Conservation (phyloP, 306 rosid species). For the Sphenostylis stenocarpa region DNA sequence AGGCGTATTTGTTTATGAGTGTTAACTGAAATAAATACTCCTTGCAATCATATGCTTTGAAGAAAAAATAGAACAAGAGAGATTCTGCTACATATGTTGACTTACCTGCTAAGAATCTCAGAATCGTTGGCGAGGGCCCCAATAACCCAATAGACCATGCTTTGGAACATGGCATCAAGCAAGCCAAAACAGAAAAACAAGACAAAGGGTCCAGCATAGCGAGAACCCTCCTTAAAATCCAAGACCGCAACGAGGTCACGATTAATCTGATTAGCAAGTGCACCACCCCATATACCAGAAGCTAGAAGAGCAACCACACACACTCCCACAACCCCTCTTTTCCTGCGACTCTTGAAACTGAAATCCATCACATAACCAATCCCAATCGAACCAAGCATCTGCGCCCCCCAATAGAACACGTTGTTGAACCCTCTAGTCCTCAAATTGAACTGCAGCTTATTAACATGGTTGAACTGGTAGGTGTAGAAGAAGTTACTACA, state of each 20-base stretch:
- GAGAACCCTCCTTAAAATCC: constrained; percentile 68
- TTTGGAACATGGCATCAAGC: constrained; percentile 93
- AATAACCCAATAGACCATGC: constrained; percentile 83
- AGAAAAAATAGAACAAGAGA: not conserved
- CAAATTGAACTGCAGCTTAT: constrained; percentile 59
- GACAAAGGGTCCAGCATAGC: constrained; percentile 79
- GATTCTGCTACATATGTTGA: not conserved
- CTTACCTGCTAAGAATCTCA: constrained; percentile 88
- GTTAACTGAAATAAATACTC: not conserved
- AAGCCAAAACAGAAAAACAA: constrained; percentile 78
- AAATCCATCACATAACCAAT: constrained; percentile 84
- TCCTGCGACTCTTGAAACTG: constrained; percentile 73
- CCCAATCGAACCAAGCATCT: constrained; percentile 82
- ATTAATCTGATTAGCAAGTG: constrained; percentile 66
- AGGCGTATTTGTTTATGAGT: too few relatives aligned
- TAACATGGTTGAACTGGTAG: constrained; percentile 84
- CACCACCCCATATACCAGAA: constrained; percentile 80
- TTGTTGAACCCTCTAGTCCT: constrained; percentile 94
- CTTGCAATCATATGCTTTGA: not conserved
- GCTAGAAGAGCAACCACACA: constrained; percentile 55
- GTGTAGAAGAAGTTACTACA: constrained; percentile 82
- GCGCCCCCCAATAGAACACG: constrained; percentile 91
- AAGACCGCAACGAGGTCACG: constrained; percentile 30
- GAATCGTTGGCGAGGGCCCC: constrained; percentile 88
- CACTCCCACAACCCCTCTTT: constrained; percentile 72